Conservation (phyloP, 345 rosid genomes). For the Gossypium thurberi region DNA sequence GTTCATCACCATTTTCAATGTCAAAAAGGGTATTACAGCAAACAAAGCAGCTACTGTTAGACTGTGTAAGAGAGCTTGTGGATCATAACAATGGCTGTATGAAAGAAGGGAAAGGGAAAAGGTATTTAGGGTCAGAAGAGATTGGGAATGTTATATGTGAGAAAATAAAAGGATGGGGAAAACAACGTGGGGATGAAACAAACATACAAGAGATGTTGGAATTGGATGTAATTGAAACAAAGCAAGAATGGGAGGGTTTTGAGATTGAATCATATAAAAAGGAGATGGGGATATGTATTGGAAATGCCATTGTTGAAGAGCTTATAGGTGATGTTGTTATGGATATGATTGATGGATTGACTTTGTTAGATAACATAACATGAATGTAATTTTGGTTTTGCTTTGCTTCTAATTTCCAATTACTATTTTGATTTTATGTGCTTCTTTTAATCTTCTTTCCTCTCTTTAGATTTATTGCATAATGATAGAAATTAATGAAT, state of each 20-base stretch:
- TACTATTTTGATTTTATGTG: not conserved
- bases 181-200: conserved; percentile 21
- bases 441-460: too few relatives aligned
- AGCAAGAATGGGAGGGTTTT: conserved; percentile 25
- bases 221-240: conserved; percentile 23
- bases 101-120: conserved; percentile 8
- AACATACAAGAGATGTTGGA: conserved; percentile 18
- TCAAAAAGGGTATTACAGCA: conserved; percentile 33
- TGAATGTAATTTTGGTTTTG: not conserved
- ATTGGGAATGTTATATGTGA: conserved; percentile 28
- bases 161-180: conserved; percentile 29
- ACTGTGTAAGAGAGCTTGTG: conserved; percentile 40
- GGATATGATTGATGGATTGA: conserved; percentile 19
- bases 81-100: conserved; percentile 22
- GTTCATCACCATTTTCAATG: conserved; percentile 11
- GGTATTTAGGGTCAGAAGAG: conserved; percentile 20
- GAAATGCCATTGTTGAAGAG: conserved; percentile 37
- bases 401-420: not conserved
- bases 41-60: conserved; percentile 45
- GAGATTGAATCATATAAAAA: conserved; percentile 10
- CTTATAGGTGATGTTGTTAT: conserved; percentile 23
- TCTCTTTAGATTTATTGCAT: too few relatives aligned
- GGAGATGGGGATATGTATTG: conserved; percentile 26
- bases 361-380: too few relatives aligned
- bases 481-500: too few relatives aligned